Conservation (phyloP, 768 basidiomycete genomes). For the Suillus subaureus region DNA sequence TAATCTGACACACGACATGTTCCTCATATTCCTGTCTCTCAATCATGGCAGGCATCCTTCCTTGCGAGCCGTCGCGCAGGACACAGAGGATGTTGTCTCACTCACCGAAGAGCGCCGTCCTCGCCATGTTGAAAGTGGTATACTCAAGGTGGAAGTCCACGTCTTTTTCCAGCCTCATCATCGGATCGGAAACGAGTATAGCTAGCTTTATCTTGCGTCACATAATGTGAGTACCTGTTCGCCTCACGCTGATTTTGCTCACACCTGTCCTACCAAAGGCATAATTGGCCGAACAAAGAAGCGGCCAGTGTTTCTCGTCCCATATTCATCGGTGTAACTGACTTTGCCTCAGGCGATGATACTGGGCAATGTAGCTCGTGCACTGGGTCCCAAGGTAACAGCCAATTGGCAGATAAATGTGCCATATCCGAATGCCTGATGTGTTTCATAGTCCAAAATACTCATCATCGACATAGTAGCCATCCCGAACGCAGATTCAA, state of each 20-base stretch:
- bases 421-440: too few relatives aligned
- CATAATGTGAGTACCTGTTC: not conserved
- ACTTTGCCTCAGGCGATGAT: too few relatives aligned
- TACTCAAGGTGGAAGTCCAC: conserved; percentile 39
- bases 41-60: not conserved
- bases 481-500: too few relatives aligned
- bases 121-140: conserved; percentile 33
- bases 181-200: not conserved
- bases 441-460: too few relatives aligned
- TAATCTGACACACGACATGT: conserved; percentile 15
- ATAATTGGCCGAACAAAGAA: conserved; percentile 17
- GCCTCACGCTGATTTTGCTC: not conserved
- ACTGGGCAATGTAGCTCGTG: too few relatives aligned
- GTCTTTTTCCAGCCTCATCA: conserved; percentile 43
- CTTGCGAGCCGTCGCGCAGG: conserved; percentile 37
- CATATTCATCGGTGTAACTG: too few relatives aligned
- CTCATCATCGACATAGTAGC: too few relatives aligned
- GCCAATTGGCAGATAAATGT: too few relatives aligned
- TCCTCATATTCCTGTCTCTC: not conserved
- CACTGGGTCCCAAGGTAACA: too few relatives aligned
- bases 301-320: not conserved
- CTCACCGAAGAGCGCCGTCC: conserved; percentile 31
- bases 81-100: conserved; percentile 32
- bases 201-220: not conserved
- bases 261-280: conserved; percentile 5